Conservation (phyloP, 2,329 filamentous ascomycete species). For the Colletotrichum sp. region DNA sequence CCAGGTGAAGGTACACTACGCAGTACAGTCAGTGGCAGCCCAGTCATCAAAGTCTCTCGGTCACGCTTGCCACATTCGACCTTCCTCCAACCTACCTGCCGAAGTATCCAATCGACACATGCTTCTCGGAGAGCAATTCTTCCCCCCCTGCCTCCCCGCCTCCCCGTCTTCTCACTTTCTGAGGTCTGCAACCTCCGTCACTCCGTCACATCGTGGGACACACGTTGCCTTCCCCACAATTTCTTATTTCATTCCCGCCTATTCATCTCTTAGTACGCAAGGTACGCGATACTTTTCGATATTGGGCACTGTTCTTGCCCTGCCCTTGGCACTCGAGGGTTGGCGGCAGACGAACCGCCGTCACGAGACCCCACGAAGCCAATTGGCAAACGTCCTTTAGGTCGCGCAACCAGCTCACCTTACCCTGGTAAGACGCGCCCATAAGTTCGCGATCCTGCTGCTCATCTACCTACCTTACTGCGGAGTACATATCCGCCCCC, state of each 20-base stretch:
- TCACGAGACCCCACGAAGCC: background rate
- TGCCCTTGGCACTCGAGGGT: background rate
- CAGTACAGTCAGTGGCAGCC: background rate
- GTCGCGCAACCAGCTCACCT: background rate
- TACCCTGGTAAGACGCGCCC: constrained; percentile 17
- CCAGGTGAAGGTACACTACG: background rate
- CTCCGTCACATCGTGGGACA: constrained; percentile 11
- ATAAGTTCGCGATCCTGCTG: background rate
- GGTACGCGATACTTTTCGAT: constrained; percentile 1
- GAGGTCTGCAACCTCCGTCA: constrained; percentile 7
- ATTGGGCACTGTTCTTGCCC: constrained; percentile 4
- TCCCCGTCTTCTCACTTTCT: constrained; percentile 6
- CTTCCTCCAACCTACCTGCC: background rate
- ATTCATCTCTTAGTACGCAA: constrained; percentile 2
- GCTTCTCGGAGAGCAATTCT: background rate
- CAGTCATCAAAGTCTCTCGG: constrained; percentile 1
- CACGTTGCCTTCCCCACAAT: constrained; percentile 15
- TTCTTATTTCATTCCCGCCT: constrained; percentile 7
- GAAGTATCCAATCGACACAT: constrained; percentile 6
- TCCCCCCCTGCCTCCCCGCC: background rate
- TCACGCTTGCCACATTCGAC: constrained; percentile 9
- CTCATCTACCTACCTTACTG: background rate
- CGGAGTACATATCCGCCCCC: background rate
- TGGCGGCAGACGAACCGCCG: background rate
- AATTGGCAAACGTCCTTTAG: background rate